phyloP scores from a whole-genome alignment of 495 filamentous ascomycete species.

The Bacidia rubella region DNA sequence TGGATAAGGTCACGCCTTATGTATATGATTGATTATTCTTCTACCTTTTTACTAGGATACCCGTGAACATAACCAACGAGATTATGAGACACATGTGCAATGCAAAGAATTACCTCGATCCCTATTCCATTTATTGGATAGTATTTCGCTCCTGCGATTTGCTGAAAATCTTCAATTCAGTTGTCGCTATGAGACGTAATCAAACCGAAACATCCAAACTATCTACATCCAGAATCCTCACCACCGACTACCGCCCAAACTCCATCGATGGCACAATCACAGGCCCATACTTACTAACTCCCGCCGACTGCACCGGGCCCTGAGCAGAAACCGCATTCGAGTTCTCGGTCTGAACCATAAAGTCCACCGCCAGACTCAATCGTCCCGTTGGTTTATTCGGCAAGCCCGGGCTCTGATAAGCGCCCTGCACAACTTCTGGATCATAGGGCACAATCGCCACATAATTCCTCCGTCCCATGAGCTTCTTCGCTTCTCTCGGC shows the following conservation, averaged over 20 bases:
- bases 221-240: too few relatives aligned
- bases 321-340: conserved; percentile 24
- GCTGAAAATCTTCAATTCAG: too few relatives aligned
- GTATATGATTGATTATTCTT: too few relatives aligned
- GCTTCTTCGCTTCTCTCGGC: conserved; percentile 65
- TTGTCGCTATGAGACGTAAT: too few relatives aligned
- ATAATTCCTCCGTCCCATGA: conserved; percentile 90
- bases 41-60: too few relatives aligned
- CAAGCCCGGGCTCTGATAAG: conserved; percentile 29
- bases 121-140: too few relatives aligned
- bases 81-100: too few relatives aligned
- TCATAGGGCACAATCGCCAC: conserved; percentile 90
- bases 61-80: too few relatives aligned
- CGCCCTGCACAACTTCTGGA: conserved; percentile 55
- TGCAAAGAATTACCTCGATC: too few relatives aligned
- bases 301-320: conserved; percentile 36
- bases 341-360: conserved; percentile 83
- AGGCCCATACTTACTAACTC: conserved; percentile 89
- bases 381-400: conserved; percentile 42
- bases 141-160: too few relatives aligned
- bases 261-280: conserved; percentile 91
- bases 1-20: too few relatives aligned
- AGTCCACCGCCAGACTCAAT: conserved; percentile 85
- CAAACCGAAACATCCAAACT: too few relatives aligned
- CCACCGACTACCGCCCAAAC: conserved; percentile 40